Conservation (phyloP, 495 filamentous ascomycete species). For the Penicillium coprophilum region DNA sequence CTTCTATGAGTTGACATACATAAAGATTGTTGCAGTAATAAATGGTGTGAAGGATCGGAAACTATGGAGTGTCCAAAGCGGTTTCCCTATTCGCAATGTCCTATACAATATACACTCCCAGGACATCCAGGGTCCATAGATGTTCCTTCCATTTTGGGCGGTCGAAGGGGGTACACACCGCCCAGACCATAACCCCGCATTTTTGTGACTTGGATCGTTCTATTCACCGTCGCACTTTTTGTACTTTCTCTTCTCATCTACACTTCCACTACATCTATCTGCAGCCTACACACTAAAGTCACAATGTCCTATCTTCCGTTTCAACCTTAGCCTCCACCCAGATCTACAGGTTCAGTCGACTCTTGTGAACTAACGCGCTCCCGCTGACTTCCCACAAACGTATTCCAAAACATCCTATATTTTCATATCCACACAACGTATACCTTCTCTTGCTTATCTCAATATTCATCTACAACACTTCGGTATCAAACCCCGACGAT, state of each 20-base stretch:
- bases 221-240: background rate
- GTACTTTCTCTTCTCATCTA: background rate
- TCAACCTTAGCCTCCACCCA: background rate
- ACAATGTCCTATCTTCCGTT: background rate
- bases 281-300: too few species aligned
- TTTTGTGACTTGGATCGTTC: background rate
- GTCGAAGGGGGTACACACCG: background rate
- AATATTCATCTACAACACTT: background rate
- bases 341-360: background rate
- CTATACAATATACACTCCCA: too few species aligned
- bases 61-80: too few species aligned
- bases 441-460: background rate
- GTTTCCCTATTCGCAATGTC: too few species aligned
- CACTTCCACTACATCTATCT: background rate
- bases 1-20: background rate
- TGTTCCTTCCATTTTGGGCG: too few species aligned
- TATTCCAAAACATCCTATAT: background rate
- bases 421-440: background rate
- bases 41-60: too few species aligned
- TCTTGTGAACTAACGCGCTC: background rate
- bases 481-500: constrained; percentile 35
- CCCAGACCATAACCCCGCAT: background rate
- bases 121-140: too few species aligned
- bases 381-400: background rate
- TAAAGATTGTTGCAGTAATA: background rate